Evolutionary conservation across 108 stramenopile genomes (phyloP).

Genomic region (Discostella pseudostelligera): DNA sequence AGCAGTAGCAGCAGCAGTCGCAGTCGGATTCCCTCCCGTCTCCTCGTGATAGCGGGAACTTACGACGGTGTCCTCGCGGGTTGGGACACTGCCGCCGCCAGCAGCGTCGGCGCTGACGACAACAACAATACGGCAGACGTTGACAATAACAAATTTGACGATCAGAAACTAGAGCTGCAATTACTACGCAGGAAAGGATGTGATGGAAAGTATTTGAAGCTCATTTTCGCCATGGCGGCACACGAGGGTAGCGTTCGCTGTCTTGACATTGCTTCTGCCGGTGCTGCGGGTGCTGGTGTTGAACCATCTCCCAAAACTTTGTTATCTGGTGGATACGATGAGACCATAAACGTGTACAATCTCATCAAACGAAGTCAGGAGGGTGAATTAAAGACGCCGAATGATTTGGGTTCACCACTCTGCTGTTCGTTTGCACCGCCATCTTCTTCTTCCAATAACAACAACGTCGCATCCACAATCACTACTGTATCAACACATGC

Average conservation of each 20-base stretch:
- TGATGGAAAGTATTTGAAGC: constrained; percentile 46
- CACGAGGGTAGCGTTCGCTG: constrained; percentile 79
- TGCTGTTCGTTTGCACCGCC: constrained; percentile 84
- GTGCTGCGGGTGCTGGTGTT: not conserved
- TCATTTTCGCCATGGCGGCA: constrained; percentile 77
- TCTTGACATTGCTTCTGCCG: constrained; percentile 51
- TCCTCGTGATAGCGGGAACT: constrained; percentile 68
- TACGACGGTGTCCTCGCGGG: constrained; percentile 91
- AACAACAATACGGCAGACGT: not conserved
- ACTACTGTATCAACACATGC: constrained; percentile 79
- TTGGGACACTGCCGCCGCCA: constrained; percentile 64
- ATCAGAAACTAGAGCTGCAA: constrained; percentile 28
- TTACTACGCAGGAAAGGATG: constrained; percentile 16
- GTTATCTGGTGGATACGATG: constrained; percentile 82
- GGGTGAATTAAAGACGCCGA: constrained; percentile 77
- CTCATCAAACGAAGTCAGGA: constrained; percentile 42
- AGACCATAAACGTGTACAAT: constrained; percentile 55
- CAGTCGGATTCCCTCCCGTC: constrained; percentile 23
- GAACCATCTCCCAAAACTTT: constrained; percentile 53
- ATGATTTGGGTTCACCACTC: constrained; percentile 74
- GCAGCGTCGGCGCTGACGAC: not conserved
- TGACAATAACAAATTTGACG: constrained; percentile 12
- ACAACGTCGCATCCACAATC: constrained; percentile 3
- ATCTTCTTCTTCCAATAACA: constrained; percentile 12
- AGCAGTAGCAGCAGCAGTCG: no score